Conservation (phyloP, 768 basidiomycete genomes). For the Kwoniella shandongensis region DNA sequence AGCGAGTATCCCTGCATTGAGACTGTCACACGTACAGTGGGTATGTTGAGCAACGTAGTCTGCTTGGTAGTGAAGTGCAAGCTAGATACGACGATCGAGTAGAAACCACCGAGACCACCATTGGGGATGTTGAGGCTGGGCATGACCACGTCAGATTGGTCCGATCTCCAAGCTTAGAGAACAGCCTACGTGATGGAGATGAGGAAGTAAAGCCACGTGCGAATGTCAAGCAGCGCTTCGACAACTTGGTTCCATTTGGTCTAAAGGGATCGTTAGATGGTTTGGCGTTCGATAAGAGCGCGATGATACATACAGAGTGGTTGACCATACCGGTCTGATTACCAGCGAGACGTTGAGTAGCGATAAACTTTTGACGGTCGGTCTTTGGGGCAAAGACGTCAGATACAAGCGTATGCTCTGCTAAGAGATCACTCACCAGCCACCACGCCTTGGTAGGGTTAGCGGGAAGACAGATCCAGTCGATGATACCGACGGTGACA, state of each 20-base stretch:
- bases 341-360: slow-evolving; percentile 18
- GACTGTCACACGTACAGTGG: slow-evolving; percentile 24
- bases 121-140: slow-evolving; percentile 37
- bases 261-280: background rate
- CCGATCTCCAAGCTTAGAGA: too few species aligned
- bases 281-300: too few species aligned
- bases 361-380: slow-evolving; percentile 34
- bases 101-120: slow-evolving; percentile 33
- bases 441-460: slow-evolving; percentile 36
- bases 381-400: slow-evolving; percentile 8
- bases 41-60: slow-evolving; percentile 28
- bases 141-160: background rate
- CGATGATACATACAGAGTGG: slow-evolving; percentile 32
- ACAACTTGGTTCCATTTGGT: slow-evolving; percentile 24
- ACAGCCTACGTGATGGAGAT: slow-evolving; percentile 33
- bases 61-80: slow-evolving; percentile 30
- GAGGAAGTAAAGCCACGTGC: slow-evolving; percentile 38
- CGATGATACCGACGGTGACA: slow-evolving; percentile 25
- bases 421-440: slow-evolving; percentile 21
- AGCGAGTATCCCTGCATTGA: background rate
- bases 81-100: slow-evolving; percentile 26
- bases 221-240: slow-evolving; percentile 38
- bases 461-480: slow-evolving; percentile 33
- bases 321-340: slow-evolving; percentile 44
- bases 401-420: background rate